A percentile compares a stretch with the other conserved stretches of the same genome.
phyloP scores from a whole-genome alignment of 2,329 filamentous ascomycete species.

The Geosmithia morbida region DNA sequence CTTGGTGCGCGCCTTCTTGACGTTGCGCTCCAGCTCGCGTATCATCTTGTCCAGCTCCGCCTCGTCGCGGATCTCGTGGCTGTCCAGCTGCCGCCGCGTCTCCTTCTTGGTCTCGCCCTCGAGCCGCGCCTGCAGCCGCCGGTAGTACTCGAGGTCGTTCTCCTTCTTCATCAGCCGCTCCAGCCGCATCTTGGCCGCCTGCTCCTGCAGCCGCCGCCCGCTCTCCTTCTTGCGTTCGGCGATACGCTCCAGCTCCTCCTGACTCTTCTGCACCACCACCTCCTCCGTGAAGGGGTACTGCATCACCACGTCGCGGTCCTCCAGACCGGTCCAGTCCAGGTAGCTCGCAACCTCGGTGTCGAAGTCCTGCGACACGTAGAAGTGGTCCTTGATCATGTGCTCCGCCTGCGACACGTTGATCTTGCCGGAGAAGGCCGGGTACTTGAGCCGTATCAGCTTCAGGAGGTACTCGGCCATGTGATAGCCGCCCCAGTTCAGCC shows the following conservation, averaged over 20 bases:
- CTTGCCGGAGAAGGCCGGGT: conserved; percentile 77
- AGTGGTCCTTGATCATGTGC: conserved; percentile 74
- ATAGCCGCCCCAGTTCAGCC: conserved; percentile 88
- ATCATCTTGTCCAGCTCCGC: conserved; percentile 69
- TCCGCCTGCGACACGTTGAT: conserved; percentile 79
- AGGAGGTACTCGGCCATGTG: conserved; percentile 84
- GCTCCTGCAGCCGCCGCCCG: conserved; percentile 79
- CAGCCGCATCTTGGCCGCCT: conserved; percentile 92
- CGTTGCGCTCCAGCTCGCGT: conserved; percentile 78
- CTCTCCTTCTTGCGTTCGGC: conserved; percentile 94
- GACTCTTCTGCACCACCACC: conserved; percentile 76
- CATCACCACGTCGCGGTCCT: conserved; percentile 76
- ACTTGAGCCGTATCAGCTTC: conserved; percentile 82
- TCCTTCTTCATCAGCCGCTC: conserved; percentile 95
- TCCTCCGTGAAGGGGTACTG: conserved; percentile 94
- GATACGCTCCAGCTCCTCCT: conserved; percentile 80
- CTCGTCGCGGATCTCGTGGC: conserved; percentile 87
- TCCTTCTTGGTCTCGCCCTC: conserved; percentile 81
- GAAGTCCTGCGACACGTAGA: conserved; percentile 77
- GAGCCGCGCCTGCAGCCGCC: conserved; percentile 61
- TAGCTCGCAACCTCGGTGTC: conserved; percentile 61
- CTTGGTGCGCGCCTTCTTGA: conserved; percentile 82
- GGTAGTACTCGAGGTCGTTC: conserved; percentile 88
- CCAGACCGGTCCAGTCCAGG: conserved; percentile 82
- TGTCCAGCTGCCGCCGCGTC: conserved; percentile 68